Evolutionary conservation across 192 early-diverging fungal genomes (phyloP).

Genomic region (Chytriomyces sp.): DNA sequence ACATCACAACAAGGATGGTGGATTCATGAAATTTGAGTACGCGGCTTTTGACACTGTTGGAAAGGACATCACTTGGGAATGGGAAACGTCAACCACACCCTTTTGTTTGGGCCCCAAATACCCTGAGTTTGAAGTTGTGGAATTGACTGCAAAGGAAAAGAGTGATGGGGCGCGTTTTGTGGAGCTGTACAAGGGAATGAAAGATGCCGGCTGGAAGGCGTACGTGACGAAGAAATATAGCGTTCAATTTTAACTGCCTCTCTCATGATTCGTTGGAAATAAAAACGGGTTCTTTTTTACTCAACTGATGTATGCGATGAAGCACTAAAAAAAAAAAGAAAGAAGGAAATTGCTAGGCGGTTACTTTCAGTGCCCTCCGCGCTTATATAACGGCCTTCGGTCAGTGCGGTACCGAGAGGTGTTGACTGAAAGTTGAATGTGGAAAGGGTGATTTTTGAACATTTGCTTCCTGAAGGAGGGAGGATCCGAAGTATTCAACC

Average conservation of each 20-base stretch:
- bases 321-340: too few relatives aligned
- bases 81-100: constrained; percentile 45
- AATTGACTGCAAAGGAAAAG: constrained; percentile 2
- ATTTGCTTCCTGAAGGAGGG: neutral
- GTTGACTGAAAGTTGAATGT: neutral
- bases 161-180: constrained; percentile 17
- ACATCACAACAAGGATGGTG: constrained; percentile 25
- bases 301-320: too few relatives aligned
- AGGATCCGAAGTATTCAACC: neutral
- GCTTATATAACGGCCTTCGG: too few relatives aligned
- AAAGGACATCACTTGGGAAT: constrained; percentile 44
- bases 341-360: too few relatives aligned
- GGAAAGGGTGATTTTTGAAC: neutral
- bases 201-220: constrained; percentile 19
- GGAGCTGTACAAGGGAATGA: constrained; percentile 15
- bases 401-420: too few relatives aligned
- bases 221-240: constrained; percentile 16
- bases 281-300: too few relatives aligned
- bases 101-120: constrained; percentile 39
- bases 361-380: too few relatives aligned
- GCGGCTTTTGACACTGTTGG: constrained; percentile 29
- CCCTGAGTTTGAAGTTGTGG: constrained; percentile 13
- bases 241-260: constrained; percentile 2
- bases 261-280: neutral
- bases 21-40: constrained; percentile 35